A percentile compares a stretch with the other conserved stretches of the same genome.
Conservation (phyloP, 2,329 filamentous ascomycete genomes). For the Stenocarpella maydis region DNA sequence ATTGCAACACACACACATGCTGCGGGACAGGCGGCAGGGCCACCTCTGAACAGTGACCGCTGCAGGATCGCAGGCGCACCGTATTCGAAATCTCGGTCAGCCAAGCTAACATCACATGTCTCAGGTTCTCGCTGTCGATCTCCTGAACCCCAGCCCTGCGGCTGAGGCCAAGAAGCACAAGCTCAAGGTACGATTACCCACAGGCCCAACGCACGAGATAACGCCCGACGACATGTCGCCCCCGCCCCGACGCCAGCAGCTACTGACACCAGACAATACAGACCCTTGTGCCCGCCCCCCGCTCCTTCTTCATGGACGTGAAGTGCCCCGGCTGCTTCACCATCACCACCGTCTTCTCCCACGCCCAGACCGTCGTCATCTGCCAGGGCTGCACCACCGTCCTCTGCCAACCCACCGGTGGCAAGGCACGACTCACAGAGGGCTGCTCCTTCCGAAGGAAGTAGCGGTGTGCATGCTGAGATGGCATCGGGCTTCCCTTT, state of each 20-base stretch:
- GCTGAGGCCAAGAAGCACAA: conserved; percentile 99
- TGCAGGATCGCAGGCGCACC: conserved; percentile 10
- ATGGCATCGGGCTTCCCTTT: conserved; percentile 51
- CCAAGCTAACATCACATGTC: conserved; percentile 56
- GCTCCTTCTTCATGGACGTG: conserved; percentile 99
- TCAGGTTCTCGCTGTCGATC: conserved; percentile 99
- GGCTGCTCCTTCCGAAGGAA: conserved; percentile 99
- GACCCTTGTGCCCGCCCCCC: conserved; percentile 93
- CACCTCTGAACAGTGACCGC: conserved; percentile 9
- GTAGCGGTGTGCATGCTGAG: conserved; percentile 69
- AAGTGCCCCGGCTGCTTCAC: conserved; percentile 99
- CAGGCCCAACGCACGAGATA: neutral
- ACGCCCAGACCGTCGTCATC: conserved; percentile 99
- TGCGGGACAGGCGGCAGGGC: neutral
- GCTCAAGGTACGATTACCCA: conserved; percentile 82
- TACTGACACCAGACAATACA: conserved; percentile 46
- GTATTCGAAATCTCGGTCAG: conserved; percentile 27
- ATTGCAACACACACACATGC: conserved; percentile 8
- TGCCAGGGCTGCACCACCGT: conserved; percentile 99
- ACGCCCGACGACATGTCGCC: neutral
- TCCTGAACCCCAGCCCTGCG: conserved; percentile 97
- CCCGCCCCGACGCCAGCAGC: neutral
- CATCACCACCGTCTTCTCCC: conserved; percentile 99
- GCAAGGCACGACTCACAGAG: conserved; percentile 98
- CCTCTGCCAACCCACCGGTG: conserved; percentile 99